Conservation (phyloP, 2,329 filamentous ascomycete genomes). For the Pochonia chlamydosporia region DNA sequence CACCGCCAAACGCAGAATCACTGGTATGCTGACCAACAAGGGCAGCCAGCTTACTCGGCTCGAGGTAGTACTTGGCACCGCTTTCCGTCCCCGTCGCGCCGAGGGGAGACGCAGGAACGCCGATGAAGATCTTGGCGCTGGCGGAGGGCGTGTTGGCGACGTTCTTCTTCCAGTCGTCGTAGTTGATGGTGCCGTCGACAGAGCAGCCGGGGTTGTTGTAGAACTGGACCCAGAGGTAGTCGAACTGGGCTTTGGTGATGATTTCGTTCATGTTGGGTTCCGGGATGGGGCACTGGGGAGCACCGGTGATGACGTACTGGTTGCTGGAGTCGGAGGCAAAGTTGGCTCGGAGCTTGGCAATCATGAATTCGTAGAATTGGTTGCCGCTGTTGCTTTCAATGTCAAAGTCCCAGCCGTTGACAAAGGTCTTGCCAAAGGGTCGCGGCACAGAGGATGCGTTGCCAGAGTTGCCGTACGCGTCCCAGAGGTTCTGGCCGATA, state of each 20-base stretch:
- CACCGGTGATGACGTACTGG: conserved; percentile 38
- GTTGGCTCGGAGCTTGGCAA: conserved; percentile 15
- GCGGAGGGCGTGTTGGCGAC: conserved; percentile 19
- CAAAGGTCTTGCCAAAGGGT: conserved; percentile 12
- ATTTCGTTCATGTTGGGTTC: conserved; percentile 35
- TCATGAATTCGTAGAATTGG: conserved; percentile 15
- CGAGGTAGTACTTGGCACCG: conserved; percentile 28
- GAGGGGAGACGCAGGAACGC: conserved; percentile 22
- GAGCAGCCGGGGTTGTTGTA: conserved; percentile 40
- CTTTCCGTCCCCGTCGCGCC: conserved; percentile 26
- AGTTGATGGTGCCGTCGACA: conserved; percentile 17
- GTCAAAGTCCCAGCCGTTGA: conserved; percentile 19
- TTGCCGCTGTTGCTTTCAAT: conserved; percentile 15
- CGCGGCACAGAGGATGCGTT: conserved; percentile 6
- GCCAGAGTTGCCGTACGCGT: conserved; percentile 14
- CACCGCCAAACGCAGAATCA: conserved; percentile 26
- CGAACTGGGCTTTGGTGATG: conserved; percentile 21
- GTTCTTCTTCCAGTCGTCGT: conserved; percentile 19
- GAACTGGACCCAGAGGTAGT: conserved; percentile 39
- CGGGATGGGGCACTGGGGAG: conserved; percentile 34
- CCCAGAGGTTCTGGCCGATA: conserved; percentile 17
- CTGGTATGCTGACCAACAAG: conserved; percentile 22
- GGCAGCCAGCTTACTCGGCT: conserved; percentile 22
- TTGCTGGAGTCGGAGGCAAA: conserved; percentile 9
- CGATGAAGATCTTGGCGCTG: conserved; percentile 22